Base-by-base conservation (phyloP, 2,329 filamentous ascomycete species). In the Aspergillus cejpii region DNA sequence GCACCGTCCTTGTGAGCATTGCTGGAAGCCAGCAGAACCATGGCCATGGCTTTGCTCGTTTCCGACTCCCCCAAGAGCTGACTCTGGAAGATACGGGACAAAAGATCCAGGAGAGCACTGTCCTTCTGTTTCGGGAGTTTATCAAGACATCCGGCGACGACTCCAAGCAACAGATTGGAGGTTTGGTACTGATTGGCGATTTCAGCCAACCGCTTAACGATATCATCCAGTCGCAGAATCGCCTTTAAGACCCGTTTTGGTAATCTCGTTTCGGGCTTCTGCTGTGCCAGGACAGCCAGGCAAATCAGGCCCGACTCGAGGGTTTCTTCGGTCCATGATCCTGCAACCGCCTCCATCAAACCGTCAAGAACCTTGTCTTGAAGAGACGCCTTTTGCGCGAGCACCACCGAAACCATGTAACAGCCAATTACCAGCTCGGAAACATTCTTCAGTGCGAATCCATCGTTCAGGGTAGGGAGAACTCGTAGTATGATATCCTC, bases 331-430 rank as follows among this genome's bases (percentile, higher is more conserved):
- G 81, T 84, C 82, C 88, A 94, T 6, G 85, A 87, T 21, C 77
- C 71, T 6, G 85, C 83, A 26, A 95, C 79, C 51, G 90, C 87
- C 58, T 94, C 87, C 88, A 97, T 94, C 59, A 98, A 77, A 1
- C 84, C 83, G 43, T 86, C 82, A n/a, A 97, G 74, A 2, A 90
- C 79, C 45, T 79, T 78, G 57, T 97, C 89, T 37, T 85, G 80
- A 11, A 97, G 75, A 38, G 79, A 77, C 1, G 85, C 83, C 66
- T 95, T 95, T 39, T 87, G 83, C 5, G 87, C 89, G 50, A 97
- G 77, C 39, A 97, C 81, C 5, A 88, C 81, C 44, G 90, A 78
- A 15, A 95, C 81, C 85, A 96, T 95, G 65, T 95, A 97, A 45
- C 86, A 90, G 12, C 85, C 89, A 48, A 94, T 78, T 53, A 90